Evolutionary conservation across 1,284 basidiomycete genomes (phyloP), one percentile per base, ranked within the genome.

Genomic region (Ganoderma lingzhi): DNA sequence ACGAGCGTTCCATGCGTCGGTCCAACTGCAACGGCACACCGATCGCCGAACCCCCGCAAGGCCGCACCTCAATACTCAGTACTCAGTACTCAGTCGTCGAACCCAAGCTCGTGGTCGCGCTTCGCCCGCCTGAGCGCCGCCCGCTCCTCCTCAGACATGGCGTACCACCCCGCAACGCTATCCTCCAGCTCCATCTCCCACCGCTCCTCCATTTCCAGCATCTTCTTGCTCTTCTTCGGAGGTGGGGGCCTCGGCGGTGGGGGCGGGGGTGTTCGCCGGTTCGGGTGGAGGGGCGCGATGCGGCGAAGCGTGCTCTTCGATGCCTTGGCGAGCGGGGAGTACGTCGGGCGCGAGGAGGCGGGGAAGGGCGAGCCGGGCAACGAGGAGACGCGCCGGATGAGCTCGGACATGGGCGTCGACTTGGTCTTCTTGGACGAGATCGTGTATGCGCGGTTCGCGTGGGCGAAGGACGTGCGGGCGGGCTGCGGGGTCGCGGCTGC

Each of bases 141-240:
- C 75, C 91, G 85, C 78, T 93, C 91, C 63, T 84, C 84, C 71
- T 93, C 90, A 17, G 83, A 81, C 81, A 93, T 82, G 56, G 85
- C 86, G 64, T 86, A 86, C 93, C 92, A 94, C 8, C 91, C 92
- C 17, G 91, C 91, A 9, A 91, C 82, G 58, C 82, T 88, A 70
- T 94, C 93, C 53, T 90, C 83, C 65, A 94, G 80, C 79, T 94
- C 92, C 78, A 92, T 87, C 77, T 93, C 92, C 86, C 93, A 93
- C 75, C 84, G 86, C 79, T 93, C 92, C 80, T 94, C 92, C 75
- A 87, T 80, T 75, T 90, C 87, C 30, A 91, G 79, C 80, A 92
- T 87, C 78, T 93, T 93, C 83, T 93, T 93, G 59, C 85, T 89
- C 82, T 93, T 93, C 81, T 90, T 88, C 63, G 84, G 85, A 56